Evolutionary conservation across 768 basidiomycete species (phyloP), one percentile per base, ranked within the genome.

Genomic region (Russula griseocarnosa): DNA sequence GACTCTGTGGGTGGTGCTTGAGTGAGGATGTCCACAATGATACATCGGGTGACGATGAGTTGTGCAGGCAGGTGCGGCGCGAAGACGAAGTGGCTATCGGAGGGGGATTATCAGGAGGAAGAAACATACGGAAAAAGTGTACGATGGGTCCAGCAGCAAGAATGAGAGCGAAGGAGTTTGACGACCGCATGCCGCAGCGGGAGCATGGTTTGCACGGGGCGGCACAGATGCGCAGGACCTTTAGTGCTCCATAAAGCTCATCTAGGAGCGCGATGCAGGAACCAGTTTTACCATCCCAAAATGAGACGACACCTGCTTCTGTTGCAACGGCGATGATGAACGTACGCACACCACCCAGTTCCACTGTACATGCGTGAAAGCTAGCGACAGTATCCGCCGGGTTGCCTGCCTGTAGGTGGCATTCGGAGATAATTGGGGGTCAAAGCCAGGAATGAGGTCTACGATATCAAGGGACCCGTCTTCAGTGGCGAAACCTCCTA

Each of bases 251-350:
- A 62, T 81, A 81, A 0, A 79, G 75, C 13, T 85, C 83, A 56
- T 87, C 85, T 40, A 92, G 71, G 55, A 85, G 77, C 58, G 79
- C 76, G 46, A 92, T 80, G 63, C 85, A 84, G 66, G 86, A 86
- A 13, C 81, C 79, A 7, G 84, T 84, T n/a, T 75, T 69, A 9
- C 79, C 83, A 69, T 92, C 89, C 91, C 90, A 93, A 14, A 93
- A 69, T 0, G 91, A 88, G 24, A 92, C 78, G 11, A 82, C 76
- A 11, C 91, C 90, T 1, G 81, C 78, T 56, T 85, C 81, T 3
- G 89, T 87, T 20, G 83, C 83, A 14, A 82, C 81, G 46, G 79
- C 84, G 18, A 91, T 72, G 65, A 92, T 78, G 18, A 85, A 72
- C 22, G 80, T 81, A 16, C 74, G 74, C 52, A 72, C 75, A 7